Percentiles rank a stretch among this genome's conserved stretches.
phyloP scores from a whole-genome alignment of 2,329 filamentous ascomycete species.

The Zymoseptoria tritici region DNA sequence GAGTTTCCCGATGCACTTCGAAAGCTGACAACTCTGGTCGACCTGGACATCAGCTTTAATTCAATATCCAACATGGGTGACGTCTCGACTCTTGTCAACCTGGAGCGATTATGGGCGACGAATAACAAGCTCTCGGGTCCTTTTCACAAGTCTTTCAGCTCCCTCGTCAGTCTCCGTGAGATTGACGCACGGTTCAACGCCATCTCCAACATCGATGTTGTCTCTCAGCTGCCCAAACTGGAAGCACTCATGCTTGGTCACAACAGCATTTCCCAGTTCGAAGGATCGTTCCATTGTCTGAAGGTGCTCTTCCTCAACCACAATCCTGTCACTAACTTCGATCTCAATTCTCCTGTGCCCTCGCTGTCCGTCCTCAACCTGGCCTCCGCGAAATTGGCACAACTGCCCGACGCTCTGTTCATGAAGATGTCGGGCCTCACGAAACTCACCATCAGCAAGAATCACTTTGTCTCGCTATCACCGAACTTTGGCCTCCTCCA shows the following conservation, averaged over 20 bases:
- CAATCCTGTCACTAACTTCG: conserved; percentile 91
- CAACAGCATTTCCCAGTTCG: conserved; percentile 84
- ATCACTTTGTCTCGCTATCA: conserved; percentile 88
- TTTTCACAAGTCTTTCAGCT: conserved; percentile 61
- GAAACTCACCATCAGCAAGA: conserved; percentile 83
- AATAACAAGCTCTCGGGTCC: conserved; percentile 80
- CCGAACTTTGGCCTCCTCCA: conserved; percentile 75
- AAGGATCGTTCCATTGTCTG: conserved; percentile 78
- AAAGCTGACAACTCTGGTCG: conserved; percentile 72
- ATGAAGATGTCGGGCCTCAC: conserved; percentile 80
- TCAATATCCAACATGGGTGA: conserved; percentile 70
- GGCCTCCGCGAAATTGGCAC: conserved; percentile 82
- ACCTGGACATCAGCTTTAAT: conserved; percentile 96
- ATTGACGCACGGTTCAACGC: conserved; percentile 92
- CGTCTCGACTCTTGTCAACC: conserved; percentile 67
- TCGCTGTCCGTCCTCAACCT: conserved; percentile 82
- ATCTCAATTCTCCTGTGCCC: conserved; percentile 67
- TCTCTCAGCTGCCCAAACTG: conserved; percentile 74
- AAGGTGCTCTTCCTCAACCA: conserved; percentile 84
- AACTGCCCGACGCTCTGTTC: conserved; percentile 79
- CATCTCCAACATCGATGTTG: conserved; percentile 79
- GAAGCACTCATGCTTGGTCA: conserved; percentile 87
- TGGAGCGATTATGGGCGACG: conserved; percentile 89
- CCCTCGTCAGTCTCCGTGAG: conserved; percentile 74
- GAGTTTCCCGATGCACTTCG: conserved; percentile 81